phyloP scores from a whole-genome alignment of 768 basidiomycete species.

The Tephrocybe sp. region DNA sequence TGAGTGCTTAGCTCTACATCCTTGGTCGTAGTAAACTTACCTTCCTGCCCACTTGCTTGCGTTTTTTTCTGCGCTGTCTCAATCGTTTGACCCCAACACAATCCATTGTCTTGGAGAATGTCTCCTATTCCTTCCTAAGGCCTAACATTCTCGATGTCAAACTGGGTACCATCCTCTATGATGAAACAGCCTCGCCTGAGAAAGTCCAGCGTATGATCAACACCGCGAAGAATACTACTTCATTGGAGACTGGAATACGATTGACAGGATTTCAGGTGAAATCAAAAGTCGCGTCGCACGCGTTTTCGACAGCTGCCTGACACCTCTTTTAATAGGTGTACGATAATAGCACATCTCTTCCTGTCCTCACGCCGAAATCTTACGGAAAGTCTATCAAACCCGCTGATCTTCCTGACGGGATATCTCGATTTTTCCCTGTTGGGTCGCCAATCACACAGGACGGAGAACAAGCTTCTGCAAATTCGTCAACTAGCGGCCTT shows the following conservation, averaged over 20 bases:
- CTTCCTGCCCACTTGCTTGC: background rate
- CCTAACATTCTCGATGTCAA: constrained; percentile 93
- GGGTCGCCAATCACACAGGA: constrained; percentile 14
- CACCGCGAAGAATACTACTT: constrained; percentile 69
- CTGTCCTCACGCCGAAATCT: constrained; percentile 62
- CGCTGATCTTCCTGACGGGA: constrained; percentile 70
- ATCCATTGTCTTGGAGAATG: constrained; percentile 84
- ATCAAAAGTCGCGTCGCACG: constrained; percentile 14
- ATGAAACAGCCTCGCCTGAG: constrained; percentile 58
- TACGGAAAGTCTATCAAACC: constrained; percentile 78
- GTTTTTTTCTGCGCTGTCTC: background rate
- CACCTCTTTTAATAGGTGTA: constrained; percentile 55
- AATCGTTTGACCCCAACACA: constrained; percentile 32
- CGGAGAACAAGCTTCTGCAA: background rate
- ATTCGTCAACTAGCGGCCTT: constrained; percentile 42
- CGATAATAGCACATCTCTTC: constrained; percentile 52
- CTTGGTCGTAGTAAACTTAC: background rate
- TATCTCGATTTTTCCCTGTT: constrained; percentile 76
- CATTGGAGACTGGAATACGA: constrained; percentile 69
- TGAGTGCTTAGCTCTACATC: constrained; percentile 8
- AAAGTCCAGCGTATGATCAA: constrained; percentile 80
- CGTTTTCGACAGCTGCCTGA: background rate
- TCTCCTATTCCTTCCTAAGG: constrained; percentile 65
- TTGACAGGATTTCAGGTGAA: constrained; percentile 89
- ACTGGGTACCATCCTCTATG: constrained; percentile 88